phyloP scores from a whole-genome alignment of 441 rosid genomes.

The Pelargonium hybrid region DNA sequence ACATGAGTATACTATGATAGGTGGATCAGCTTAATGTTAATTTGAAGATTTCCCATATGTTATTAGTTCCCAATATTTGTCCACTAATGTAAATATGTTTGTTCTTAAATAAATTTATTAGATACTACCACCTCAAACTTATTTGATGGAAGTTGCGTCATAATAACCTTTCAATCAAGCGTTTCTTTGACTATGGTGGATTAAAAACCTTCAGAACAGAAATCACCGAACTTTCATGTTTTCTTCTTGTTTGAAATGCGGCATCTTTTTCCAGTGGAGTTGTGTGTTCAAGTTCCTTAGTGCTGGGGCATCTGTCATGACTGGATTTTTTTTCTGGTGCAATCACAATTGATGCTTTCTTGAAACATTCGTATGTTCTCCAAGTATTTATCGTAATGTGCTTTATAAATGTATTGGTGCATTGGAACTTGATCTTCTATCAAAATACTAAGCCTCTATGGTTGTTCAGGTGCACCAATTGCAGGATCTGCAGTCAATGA shows the following conservation, averaged over 20 bases:
- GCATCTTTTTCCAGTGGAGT: neutral
- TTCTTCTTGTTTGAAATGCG: neutral
- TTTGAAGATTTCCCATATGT: neutral
- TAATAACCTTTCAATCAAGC: neutral
- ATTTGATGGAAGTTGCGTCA: neutral
- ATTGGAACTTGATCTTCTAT: neutral
- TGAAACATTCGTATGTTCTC: neutral
- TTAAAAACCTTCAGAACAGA: neutral
- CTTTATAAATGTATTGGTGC: neutral
- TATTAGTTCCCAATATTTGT: neutral
- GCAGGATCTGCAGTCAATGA: conserved; percentile 84
- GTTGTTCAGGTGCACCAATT: conserved; percentile 67
- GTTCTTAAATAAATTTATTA: neutral
- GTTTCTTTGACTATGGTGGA: neutral
- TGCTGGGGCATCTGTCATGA: neutral
- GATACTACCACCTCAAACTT: neutral
- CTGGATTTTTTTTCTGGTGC: neutral
- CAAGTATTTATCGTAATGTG: neutral
- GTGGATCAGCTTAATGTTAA: neutral
- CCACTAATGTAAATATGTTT: neutral
- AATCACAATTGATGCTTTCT: neutral
- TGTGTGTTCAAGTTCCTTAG: neutral
- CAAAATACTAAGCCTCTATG: conserved; percentile 1
- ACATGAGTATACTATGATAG: neutral
- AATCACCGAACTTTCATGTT: neutral